Conservation (phyloP, 345 rosid species). For the Brassica cretica region DNA sequence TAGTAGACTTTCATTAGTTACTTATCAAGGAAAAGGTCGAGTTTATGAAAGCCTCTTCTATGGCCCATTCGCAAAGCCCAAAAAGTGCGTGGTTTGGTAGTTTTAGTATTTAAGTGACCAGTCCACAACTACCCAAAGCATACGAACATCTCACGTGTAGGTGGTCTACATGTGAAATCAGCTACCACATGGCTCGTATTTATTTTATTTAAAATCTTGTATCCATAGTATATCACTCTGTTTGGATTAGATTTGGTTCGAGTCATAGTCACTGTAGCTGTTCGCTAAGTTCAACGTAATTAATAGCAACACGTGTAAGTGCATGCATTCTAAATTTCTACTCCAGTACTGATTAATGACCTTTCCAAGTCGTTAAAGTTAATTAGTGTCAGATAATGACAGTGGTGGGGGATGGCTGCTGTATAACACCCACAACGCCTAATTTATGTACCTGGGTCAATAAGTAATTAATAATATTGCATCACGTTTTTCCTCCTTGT, state of each 20-base stretch:
- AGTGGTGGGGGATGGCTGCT: constrained; percentile 4
- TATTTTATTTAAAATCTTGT: neutral
- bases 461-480: neutral
- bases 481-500: neutral
- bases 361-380: constrained; percentile 9
- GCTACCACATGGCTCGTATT: constrained; percentile 29
- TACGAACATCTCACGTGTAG: constrained; percentile 28
- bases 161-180: constrained; percentile 11
- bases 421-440: neutral
- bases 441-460: constrained; percentile 10
- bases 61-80: constrained; percentile 19
- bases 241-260: neutral
- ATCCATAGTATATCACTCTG: neutral
- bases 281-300: constrained; percentile 2
- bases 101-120: neutral
- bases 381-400: neutral
- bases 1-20: neutral
- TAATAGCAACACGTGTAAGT: constrained; percentile 9
- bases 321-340: too few relatives aligned
- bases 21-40: neutral
- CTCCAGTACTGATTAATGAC: neutral
- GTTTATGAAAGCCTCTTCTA: neutral
- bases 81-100: neutral
- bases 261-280: neutral
- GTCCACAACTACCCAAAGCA: constrained; percentile 8